Percentiles rank a stretch among this genome's conserved stretches.
Evolutionary conservation across 257 asterid genomes (phyloP).

Genomic region (Capsicum rhomboideum): DNA sequence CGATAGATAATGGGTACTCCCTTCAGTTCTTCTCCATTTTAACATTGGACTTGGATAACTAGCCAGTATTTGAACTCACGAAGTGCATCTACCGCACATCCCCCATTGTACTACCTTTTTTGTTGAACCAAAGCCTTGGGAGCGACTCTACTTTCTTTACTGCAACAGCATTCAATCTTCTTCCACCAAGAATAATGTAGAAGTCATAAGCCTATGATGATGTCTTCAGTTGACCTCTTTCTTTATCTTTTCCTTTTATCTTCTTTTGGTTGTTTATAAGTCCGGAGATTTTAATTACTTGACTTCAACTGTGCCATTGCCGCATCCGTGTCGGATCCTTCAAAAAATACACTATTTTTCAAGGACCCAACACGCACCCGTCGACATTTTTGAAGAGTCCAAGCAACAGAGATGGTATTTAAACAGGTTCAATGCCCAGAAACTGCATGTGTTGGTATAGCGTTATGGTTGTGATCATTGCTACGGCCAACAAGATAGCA

Average conservation of each 20-base stretch:
- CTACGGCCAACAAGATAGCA: too few species aligned
- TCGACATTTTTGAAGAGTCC: too few species aligned
- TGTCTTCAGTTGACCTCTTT: not conserved
- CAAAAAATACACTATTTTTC: too few species aligned
- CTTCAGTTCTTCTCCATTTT: not conserved
- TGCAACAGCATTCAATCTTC: not conserved
- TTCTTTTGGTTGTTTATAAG: not conserved
- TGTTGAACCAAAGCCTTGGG: not conserved
- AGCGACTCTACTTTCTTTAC: not conserved
- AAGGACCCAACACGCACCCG: too few species aligned
- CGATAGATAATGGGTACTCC: not conserved
- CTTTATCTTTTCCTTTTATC: not conserved
- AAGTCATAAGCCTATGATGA: not conserved
- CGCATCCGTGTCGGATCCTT: too few species aligned
- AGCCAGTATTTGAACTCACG: not conserved
- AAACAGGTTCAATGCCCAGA: too few species aligned
- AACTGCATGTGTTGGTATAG: too few species aligned
- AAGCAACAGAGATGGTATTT: too few species aligned
- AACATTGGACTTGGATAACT: not conserved
- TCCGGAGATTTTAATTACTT: not conserved
- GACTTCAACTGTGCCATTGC: too few species aligned
- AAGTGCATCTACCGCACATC: not conserved
- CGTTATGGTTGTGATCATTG: too few species aligned
- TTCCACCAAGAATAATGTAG: not conserved
- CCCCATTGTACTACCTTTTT: not conserved